phyloP scores from a whole-genome alignment of 2,329 filamentous ascomycete species.

The Trichoderma pleuroti region DNA sequence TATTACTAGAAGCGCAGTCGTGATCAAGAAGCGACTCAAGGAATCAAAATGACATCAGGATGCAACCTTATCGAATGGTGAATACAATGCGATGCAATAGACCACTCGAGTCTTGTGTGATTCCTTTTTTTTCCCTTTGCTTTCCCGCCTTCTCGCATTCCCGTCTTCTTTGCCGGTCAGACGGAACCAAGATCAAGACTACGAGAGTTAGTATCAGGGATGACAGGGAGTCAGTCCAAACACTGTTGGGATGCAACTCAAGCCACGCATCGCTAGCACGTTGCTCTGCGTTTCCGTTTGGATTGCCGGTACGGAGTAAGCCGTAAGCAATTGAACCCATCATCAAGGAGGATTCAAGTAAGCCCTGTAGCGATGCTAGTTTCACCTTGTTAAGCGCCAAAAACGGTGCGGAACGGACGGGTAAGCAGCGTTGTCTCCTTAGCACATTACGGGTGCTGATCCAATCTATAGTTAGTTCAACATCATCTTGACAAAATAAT shows the following conservation, averaged over 20 bases:
- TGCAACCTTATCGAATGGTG: neutral
- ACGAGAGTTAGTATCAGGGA: neutral
- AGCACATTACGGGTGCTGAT: neutral
- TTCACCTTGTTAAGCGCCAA: neutral
- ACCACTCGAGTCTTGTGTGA: neutral
- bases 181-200: neutral
- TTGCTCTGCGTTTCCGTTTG: neutral
- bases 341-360: neutral
- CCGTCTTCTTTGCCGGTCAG: neutral
- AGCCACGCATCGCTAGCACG: neutral
- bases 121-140: neutral
- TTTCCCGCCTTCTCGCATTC: neutral
- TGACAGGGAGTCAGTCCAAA: neutral
- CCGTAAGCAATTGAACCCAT: neutral
- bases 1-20: neutral
- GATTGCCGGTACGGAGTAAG: neutral
- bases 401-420: conserved; percentile 1
- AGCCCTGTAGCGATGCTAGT: neutral
- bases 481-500: neutral
- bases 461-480: neutral
- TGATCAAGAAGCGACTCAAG: neutral
- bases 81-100: neutral
- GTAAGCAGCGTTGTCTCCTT: neutral
- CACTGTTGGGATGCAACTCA: neutral
- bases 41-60: neutral